Conservation (phyloP, 805 yeast genomes). For the Yamadazyma takamatsuzukensis region DNA sequence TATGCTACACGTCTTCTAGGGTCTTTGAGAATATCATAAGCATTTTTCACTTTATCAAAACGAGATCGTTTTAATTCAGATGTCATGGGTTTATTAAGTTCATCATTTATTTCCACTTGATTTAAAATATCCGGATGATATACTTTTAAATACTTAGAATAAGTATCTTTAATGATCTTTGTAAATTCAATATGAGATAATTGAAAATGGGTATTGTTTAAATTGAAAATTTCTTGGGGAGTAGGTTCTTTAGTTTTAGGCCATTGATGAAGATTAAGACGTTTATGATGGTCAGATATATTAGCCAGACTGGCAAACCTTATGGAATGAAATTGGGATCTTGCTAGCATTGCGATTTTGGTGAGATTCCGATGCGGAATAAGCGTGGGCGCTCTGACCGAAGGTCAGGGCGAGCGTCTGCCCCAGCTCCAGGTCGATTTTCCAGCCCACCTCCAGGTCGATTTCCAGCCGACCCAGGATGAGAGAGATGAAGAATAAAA, state of each 20-base stretch:
- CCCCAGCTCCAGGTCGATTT: no score
- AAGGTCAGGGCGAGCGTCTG: no score
- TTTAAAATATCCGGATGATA: constrained; percentile 75
- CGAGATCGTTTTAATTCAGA: constrained; percentile 28
- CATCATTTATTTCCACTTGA: constrained; percentile 20
- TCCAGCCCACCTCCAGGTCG: no score
- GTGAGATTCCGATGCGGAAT: no score
- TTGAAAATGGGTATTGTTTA: constrained; percentile 29
- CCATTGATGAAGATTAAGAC: constrained; percentile 44
- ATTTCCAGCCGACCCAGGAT: no score
- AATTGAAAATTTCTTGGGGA: constrained; percentile 64
- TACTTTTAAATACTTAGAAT: constrained; percentile 51
- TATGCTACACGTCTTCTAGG: constrained; percentile 41
- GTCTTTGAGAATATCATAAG: constrained; percentile 46
- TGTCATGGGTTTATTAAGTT: constrained; percentile 27
- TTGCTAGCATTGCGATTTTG: no score
- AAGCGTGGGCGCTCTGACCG: no score
- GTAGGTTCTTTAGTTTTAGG: constrained; percentile 55
- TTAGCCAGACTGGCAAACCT: no score
- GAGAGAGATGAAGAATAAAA: no score
- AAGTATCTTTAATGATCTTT: constrained; percentile 35
- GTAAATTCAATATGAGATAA: constrained; percentile 50
- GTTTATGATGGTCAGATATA: constrained; percentile 8
- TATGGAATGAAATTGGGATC: no score
- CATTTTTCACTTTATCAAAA: constrained; percentile 29